Base-by-base conservation (phyloP, 129 eudicot genomes). In the Pseudognaphalium luteoalbum region DNA sequence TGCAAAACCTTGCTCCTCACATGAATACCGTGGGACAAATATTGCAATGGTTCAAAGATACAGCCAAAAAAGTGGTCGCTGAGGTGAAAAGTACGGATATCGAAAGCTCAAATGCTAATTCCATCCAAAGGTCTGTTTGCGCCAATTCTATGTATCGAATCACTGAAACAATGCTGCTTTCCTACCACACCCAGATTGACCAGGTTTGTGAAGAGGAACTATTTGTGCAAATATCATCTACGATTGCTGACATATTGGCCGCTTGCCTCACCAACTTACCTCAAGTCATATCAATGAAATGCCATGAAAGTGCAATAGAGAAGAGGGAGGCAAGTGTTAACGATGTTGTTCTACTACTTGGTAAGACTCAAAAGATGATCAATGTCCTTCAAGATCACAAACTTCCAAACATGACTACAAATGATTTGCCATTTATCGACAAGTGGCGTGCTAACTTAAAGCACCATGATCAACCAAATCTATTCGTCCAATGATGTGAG, bases 101-200 rank as follows among this genome's bases (percentile, higher is more conserved):
- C 20, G 51, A 59, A 52, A 21, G 42, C 32, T 51, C 16, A 10
- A 30, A 57, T 54, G 66, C 29, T 5, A 66, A 75, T 39, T 84
- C 81, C 20, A 73, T 47, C 2, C 20, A 5, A 22, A 76, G 34
- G 47, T 81, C 76, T 3, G 60, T 79, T 25, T 81, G 80, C 41
- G 86, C 85, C 32, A 83, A 82, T 50, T 80, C 89, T 22, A 86
- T 86, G 89, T 82, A 86, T 63, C 68, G 73, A 50, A 47, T 86
- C 30, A 42, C 57, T 22, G 64, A 62, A 73, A 86, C 78, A 3
- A n/a, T 83, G 7, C n/a, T 83, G 39, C 32, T 71, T 12, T 22
- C 37, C 8, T 20, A 76, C 32, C 39, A 62, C 2, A 62, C 0
- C 19, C 50, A 47, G 51, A 75, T 50, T 47, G 52, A 65, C 30